Conservation (phyloP, 805 yeast species). For the Suhomyces tanzawaensis region DNA sequence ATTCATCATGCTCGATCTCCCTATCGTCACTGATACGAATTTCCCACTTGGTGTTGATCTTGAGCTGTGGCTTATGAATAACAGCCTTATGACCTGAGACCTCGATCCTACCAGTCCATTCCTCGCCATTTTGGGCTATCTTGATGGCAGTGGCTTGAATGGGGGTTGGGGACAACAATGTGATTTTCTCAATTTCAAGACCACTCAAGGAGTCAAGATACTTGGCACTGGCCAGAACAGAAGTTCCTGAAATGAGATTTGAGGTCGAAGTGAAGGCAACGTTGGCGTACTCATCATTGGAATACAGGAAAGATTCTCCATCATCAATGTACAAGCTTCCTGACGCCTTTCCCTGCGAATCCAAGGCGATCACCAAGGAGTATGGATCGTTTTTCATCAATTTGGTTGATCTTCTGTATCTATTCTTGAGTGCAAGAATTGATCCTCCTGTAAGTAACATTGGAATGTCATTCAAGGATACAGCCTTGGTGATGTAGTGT, state of each 20-base stretch:
- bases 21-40: constrained; percentile 18
- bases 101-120: constrained; percentile 30
- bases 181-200: constrained; percentile 53
- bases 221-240: constrained; percentile 6
- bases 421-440: constrained; percentile 61
- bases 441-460: constrained; percentile 77
- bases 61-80: constrained; percentile 52
- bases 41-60: constrained; percentile 48
- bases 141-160: constrained; percentile 16
- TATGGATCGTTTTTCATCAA: constrained; percentile 79
- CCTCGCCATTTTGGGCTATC: constrained; percentile 37
- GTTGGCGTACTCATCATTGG: constrained; percentile 54
- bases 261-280: constrained; percentile 40
- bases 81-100: constrained; percentile 15
- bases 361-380: constrained; percentile 64
- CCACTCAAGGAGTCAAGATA: constrained; percentile 22
- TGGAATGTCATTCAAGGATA: constrained; percentile 62
- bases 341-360: constrained; percentile 46
- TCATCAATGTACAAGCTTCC: constrained; percentile 78
- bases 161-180: constrained; percentile 39
- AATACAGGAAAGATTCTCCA: constrained; percentile 67
- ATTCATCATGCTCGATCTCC: constrained; percentile 25
- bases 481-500: constrained; percentile 41
- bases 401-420: constrained; percentile 76
- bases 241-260: constrained; percentile 21